Evolutionary conservation across 345 rosid species (phyloP).

Genomic region (Isatis tinctoria): DNA sequence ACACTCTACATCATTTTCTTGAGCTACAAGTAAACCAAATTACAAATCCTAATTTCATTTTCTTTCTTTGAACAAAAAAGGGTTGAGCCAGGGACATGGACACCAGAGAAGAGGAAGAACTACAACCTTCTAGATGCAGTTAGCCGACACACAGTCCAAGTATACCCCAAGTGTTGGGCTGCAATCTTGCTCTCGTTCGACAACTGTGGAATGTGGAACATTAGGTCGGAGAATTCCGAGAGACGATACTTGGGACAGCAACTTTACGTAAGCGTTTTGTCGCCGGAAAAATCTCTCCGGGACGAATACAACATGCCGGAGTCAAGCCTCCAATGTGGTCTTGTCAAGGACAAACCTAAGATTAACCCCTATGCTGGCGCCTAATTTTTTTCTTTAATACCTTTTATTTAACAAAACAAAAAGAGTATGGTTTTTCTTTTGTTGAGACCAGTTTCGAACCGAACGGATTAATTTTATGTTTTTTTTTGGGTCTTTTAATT

Average conservation of each 20-base stretch:
- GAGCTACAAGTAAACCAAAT: neutral
- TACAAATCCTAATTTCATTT: neutral
- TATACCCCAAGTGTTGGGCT: conserved; percentile 83
- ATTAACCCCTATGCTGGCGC: conserved; percentile 55
- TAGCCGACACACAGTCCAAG: conserved; percentile 75
- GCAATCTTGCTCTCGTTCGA: conserved; percentile 76
- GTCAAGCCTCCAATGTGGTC: conserved; percentile 52
- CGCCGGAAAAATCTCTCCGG: conserved; percentile 63
- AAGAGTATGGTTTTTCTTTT: conserved; percentile 15
- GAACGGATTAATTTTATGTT: conserved; percentile 10
- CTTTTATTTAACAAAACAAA: neutral
- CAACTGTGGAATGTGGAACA: conserved; percentile 93
- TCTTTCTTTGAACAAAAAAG: conserved; percentile 27
- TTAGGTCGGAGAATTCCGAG: conserved; percentile 62
- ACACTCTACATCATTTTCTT: neutral
- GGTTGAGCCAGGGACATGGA: conserved; percentile 78
- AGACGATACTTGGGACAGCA: conserved; percentile 73
- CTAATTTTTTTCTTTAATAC: neutral
- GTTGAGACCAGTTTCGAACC: conserved; percentile 15
- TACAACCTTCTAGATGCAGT: conserved; percentile 81
- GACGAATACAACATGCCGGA: conserved; percentile 87
- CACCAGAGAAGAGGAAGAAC: conserved; percentile 66
- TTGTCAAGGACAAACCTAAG: conserved; percentile 43
- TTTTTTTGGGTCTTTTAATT: conserved; percentile 20
- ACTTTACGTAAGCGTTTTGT: conserved; percentile 58